Base-by-base conservation (phyloP, 768 basidiomycete species). In the Tricholoma terreum region DNA sequence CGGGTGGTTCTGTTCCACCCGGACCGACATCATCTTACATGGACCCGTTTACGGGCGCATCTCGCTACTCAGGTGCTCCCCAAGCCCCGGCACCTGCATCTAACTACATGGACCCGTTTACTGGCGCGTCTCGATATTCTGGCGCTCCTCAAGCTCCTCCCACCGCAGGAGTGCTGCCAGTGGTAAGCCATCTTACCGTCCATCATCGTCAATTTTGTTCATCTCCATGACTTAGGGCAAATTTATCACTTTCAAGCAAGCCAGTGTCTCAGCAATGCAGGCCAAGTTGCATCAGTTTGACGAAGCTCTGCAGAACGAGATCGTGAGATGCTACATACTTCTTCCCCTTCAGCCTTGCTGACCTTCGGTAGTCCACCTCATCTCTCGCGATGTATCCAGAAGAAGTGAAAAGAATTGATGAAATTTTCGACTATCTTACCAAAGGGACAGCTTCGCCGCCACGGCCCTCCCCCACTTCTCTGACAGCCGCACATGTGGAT, bases 231-330 rank as follows among this genome's bases (percentile, higher is more conserved):
- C 46, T 3, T 11, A 92, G 90, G 75, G 79, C 42, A 83, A 80
- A 36, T 77, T 80, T 42, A 80, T 92, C 17, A 76, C 80, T n/a
- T 96, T 98, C 77, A 92, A 90, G 61, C 90, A 93, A 76, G 91
- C 86, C 2, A 84, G 81, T 68, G 80, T 95, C 24, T 65, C 77
- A 19, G 90, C 90, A 15, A 91, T 95, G 85, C 85, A 84, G 65
- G 78, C 79, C 19, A 95, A 95, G 71, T 65, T 93, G 17, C 78
- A 80, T 59, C 87, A 94, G 67, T 86, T 94, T 50, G 81, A 92
- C 62, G 84, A 88, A 43, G 80, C 72, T 17, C 72, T 94, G 35
- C 80, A 77, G 54, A 74, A 82, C 58, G 87, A 90, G 67, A 86
- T 85, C 52, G 91, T 94, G 65, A 62, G 88, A 59, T 14, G 4